Evolutionary conservation across 2,329 filamentous ascomycete genomes (phyloP).

Genomic region (Scytalidium sp.): DNA sequence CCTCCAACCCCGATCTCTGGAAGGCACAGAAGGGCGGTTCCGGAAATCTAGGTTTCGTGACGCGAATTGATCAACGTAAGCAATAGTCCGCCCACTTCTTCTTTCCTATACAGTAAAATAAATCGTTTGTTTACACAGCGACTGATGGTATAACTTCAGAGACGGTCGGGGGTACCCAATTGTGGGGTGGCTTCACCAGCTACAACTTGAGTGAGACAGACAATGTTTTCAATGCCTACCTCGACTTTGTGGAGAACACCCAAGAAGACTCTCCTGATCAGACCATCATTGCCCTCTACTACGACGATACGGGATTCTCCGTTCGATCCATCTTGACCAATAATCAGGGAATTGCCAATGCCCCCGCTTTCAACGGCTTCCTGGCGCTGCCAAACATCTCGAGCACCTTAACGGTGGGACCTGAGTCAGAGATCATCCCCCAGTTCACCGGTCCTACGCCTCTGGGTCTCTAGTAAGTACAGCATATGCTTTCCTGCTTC

Average conservation of each 20-base stretch:
- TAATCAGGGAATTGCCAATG: slow-evolving; percentile 4
- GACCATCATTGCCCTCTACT: slow-evolving; percentile 20
- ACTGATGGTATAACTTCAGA: slow-evolving; percentile 8
- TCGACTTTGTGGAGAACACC: slow-evolving; percentile 15
- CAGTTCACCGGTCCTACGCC: slow-evolving; percentile 14
- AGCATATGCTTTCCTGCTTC: slow-evolving; percentile 5
- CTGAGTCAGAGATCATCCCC: slow-evolving; percentile 9
- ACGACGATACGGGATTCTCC: slow-evolving; percentile 9
- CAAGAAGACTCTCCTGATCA: slow-evolving; percentile 17
- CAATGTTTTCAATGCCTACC: slow-evolving; percentile 11
- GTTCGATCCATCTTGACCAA: slow-evolving; percentile 5
- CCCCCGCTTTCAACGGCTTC: slow-evolving; percentile 7
- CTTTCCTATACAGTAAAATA: slow-evolving; percentile 1
- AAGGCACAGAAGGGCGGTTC: slow-evolving; percentile 52
- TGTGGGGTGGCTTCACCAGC: slow-evolving; percentile 14
- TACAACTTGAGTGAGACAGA: slow-evolving; percentile 11
- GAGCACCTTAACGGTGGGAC: slow-evolving; percentile 12
- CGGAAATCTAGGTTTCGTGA: slow-evolving; percentile 54
- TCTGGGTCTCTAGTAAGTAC: slow-evolving; percentile 13
- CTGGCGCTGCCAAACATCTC: slow-evolving; percentile 12
- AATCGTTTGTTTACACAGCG: slow-evolving; percentile 4
- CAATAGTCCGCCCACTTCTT: neutral
- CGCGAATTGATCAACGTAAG: slow-evolving; percentile 21
- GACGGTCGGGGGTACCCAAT: slow-evolving; percentile 5
- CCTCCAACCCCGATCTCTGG: slow-evolving; percentile 46